A percentile compares a stretch with the other conserved stretches of the same genome.
Evolutionary conservation across 768 basidiomycete genomes (phyloP).

Genomic region (Boletus pseudopeckii): DNA sequence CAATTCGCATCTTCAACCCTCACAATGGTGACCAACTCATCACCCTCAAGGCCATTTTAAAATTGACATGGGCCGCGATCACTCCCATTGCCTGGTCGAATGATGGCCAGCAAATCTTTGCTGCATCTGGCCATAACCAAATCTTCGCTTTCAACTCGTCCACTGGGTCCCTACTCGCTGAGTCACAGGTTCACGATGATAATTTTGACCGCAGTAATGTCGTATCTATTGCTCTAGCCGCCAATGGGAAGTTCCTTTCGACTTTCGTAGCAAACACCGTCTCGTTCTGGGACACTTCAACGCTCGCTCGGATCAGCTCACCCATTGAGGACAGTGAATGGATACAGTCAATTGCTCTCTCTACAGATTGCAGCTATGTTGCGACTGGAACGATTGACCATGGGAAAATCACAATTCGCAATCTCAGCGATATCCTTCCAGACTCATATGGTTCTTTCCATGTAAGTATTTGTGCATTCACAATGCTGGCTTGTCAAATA

Average conservation of each 20-base stretch:
- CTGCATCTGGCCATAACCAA: background rate
- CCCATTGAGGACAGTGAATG: background rate
- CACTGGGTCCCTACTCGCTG: background rate
- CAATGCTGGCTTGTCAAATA: too few relatives aligned
- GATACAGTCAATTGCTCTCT: background rate
- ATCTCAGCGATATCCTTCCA: background rate
- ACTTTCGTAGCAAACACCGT: background rate
- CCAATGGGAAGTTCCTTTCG: background rate
- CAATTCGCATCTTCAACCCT: background rate
- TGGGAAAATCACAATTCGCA: background rate
- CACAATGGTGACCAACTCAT: background rate
- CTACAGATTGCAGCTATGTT: background rate
- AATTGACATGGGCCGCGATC: fast-evolving
- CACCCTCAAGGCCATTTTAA: background rate
- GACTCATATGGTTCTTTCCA: conserved; percentile 1
- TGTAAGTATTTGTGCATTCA: background rate
- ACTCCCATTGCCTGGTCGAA: background rate
- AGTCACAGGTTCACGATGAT: background rate
- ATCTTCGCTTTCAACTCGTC: background rate
- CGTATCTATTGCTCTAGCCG: background rate
- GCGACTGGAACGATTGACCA: background rate
- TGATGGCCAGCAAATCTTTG: background rate
- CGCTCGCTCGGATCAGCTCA: background rate
- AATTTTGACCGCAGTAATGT: too few relatives aligned
- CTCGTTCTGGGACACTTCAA: background rate